These are phyloP conservation scores for Chaetoscypha palmicola DNA, from an alignment of 2,329 filamentous ascomycete genomes.

Conservation along the genomic window DNA sequence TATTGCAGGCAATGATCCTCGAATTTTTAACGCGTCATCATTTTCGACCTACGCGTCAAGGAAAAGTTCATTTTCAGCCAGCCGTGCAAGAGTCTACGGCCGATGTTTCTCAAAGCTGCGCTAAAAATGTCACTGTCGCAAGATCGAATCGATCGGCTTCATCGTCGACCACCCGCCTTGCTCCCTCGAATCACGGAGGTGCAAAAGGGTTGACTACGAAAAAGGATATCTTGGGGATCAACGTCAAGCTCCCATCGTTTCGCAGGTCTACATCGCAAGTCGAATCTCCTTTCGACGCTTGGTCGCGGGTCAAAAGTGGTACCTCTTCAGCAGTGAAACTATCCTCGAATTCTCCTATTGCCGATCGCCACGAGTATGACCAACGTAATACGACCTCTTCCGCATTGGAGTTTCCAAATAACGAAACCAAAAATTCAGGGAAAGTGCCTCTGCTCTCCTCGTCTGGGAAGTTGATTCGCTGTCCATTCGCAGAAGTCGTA, in stretches of 20 bases:
- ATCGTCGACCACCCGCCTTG: too few relatives aligned
- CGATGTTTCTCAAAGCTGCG: too few relatives aligned
- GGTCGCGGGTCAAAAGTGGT: conserved; percentile 35
- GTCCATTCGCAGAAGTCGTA: conserved; percentile 37
- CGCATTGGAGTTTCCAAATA: neutral
- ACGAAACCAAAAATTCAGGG: too few relatives aligned
- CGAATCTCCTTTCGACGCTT: conserved; percentile 33
- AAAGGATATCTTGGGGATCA: conserved; percentile 15
- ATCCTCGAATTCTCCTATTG: too few relatives aligned
- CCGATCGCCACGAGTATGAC: neutral
- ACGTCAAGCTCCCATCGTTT: conserved; percentile 24
- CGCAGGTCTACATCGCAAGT: conserved; percentile 8
- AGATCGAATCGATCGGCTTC: too few relatives aligned
- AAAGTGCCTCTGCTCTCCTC: conserved; percentile 37
- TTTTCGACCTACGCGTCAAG: conserved; percentile 36
- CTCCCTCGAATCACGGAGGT: too few relatives aligned
- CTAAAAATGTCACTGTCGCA: too few relatives aligned
- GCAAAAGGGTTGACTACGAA: too few relatives aligned
- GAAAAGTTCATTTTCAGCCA: neutral
- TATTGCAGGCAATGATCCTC: conserved; percentile 61
- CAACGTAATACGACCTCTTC: neutral
- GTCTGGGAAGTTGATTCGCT: conserved; percentile 37
- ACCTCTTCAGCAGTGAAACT: neutral
- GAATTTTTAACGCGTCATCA: conserved; percentile 71
- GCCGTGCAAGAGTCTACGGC: too few relatives aligned